Evolutionary conservation across 2,329 filamentous ascomycete genomes (phyloP).

Genomic region (Penicillium janthinellum): DNA sequence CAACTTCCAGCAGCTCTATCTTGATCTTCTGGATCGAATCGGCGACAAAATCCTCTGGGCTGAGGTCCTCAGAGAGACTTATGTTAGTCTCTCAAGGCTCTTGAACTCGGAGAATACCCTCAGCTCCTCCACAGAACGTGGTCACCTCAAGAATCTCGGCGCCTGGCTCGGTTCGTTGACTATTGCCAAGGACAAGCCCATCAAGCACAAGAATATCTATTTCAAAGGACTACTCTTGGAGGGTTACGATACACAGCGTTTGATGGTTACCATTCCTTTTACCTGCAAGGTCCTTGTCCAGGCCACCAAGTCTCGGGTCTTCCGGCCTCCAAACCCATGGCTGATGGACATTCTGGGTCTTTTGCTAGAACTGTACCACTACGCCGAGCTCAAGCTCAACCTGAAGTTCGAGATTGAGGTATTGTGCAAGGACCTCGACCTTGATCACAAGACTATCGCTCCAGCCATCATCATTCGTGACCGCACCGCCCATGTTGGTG

Average conservation of each 20-base stretch:
- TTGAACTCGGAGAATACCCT: conserved; percentile 88
- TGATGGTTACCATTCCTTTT: conserved; percentile 93
- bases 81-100: conserved; percentile 79
- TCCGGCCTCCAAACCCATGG: conserved; percentile 95
- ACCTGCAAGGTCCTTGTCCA: conserved; percentile 94
- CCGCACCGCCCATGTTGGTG: conserved; percentile 67
- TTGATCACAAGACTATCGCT: conserved; percentile 92
- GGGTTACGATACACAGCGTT: conserved; percentile 86
- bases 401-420: conserved; percentile 99
- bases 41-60: conserved; percentile 77
- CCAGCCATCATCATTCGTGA: conserved; percentile 84
- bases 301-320: conserved; percentile 80
- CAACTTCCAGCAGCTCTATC: conserved; percentile 91
- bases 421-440: conserved; percentile 83
- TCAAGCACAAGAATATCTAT: conserved; percentile 94
- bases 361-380: conserved; percentile 90
- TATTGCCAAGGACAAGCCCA: conserved; percentile 88
- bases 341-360: conserved; percentile 92
- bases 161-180: conserved; percentile 93
- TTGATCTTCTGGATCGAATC: conserved; percentile 83
- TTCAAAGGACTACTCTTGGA: conserved; percentile 96
- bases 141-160: conserved; percentile 89
- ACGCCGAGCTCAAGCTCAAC: conserved; percentile 90
- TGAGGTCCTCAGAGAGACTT: conserved; percentile 92
- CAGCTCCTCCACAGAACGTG: conserved; percentile 79